Evolutionary conservation across 2,329 filamentous ascomycete species (phyloP), one percentile per base, ranked within the genome.

Genomic region (Neofusicoccum parvum): DNA sequence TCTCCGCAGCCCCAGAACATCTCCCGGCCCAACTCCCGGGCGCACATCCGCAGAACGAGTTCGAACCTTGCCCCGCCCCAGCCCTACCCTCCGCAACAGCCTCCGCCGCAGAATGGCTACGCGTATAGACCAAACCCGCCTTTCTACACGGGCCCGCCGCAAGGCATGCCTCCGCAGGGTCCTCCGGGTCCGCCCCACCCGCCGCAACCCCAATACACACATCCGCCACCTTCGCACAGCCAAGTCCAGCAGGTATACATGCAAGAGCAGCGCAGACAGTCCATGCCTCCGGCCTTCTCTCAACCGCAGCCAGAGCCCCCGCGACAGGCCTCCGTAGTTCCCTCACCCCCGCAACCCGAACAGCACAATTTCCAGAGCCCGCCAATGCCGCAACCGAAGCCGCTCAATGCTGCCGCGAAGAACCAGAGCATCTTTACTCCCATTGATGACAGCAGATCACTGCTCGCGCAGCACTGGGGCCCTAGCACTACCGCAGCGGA

Each of bases 341-440:
- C 83, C 66, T 78, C 81, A 64, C 75, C 82, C 69, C 80, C 82
- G 45, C 85, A 86, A 68, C 82, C 82, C 15, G 81, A 82, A 41
- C 85, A 84, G 37, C 75, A 83, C 80, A 76, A 79, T 71, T 85
- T 81, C 74, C 80, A 75, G 74, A 87, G 78, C 76, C 85, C 73
- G 68, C 86, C 70, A 75, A 83, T 75, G 80, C 88, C 65, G 70
- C 81, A 91, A 68, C 89, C 90, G 2, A 91, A 90, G 72, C 89
- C 91, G 5, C 71, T 86, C 3, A 82, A 84, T 7, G 79, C 74
- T 20, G 78, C 80, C 39, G 79, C 84, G 39, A 94, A 94, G 76
- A 90, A 90, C 23, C 90, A 94, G 75, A 97, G 94, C 76, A 98
- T 99, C 67, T 98, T 98, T 75, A 99, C 95, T 0, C 95, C 95